These are phyloP conservation scores for Metrosideros polymorpha DNA, from an alignment of 441 rosid genomes.

Conservation along the genomic window DNA sequence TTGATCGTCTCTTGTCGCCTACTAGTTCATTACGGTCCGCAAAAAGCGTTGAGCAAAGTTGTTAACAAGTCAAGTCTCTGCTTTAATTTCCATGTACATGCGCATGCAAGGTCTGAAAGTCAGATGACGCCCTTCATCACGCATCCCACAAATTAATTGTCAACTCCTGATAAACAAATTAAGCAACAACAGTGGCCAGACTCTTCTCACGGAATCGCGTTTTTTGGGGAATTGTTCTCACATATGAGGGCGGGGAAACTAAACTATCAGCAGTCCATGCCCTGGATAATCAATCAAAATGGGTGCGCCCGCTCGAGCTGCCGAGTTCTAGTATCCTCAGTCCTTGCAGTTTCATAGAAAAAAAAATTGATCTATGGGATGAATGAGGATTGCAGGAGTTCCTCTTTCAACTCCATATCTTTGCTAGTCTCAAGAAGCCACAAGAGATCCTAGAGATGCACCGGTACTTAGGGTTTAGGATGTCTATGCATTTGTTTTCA, in stretches of 20 bases:
- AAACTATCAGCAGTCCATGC: background rate
- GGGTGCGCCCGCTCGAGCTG: background rate
- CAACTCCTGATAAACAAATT: background rate
- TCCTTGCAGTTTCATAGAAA: background rate
- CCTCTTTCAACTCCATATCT: background rate
- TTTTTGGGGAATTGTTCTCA: background rate
- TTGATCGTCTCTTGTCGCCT: background rate
- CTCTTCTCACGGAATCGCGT: background rate
- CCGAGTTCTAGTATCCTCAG: background rate
- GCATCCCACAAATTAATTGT: background rate
- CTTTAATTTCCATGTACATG: background rate
- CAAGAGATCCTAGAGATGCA: background rate
- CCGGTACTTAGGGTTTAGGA: background rate
- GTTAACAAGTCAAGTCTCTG: background rate
- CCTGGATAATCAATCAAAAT: background rate
- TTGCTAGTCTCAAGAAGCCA: background rate
- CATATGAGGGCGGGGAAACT: background rate
- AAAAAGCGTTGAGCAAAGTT: background rate
- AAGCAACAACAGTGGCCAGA: background rate
- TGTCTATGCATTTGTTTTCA: background rate
- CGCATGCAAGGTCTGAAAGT: background rate
- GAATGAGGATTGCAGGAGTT: background rate
- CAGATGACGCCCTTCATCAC: background rate
- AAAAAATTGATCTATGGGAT: background rate
- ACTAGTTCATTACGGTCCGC: background rate